phyloP scores from a whole-genome alignment of 2,329 filamentous ascomycete species.

The Exophiala aquamarina region DNA sequence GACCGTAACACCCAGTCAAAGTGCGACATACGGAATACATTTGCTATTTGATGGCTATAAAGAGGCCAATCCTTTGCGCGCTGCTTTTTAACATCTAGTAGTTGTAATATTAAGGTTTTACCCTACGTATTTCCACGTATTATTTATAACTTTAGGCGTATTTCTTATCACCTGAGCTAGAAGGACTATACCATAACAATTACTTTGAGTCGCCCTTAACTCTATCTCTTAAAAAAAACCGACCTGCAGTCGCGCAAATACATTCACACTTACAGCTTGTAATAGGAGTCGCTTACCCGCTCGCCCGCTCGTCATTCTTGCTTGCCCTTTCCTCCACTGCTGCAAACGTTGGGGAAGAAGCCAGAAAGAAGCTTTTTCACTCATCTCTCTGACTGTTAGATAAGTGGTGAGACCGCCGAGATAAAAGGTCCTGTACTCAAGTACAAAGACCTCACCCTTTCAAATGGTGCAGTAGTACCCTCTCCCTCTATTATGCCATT shows the following conservation, averaged over 20 bases:
- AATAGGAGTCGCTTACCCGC: neutral
- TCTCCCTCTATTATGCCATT: too few species aligned
- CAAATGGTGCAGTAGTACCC: too few species aligned
- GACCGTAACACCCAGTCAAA: neutral
- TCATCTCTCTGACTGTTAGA: neutral
- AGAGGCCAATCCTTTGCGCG: neutral
- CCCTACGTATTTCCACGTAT: neutral
- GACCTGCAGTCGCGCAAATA: neutral
- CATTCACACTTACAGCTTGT: neutral
- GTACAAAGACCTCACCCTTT: too few species aligned
- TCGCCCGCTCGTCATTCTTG: neutral
- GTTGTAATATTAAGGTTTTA: neutral
- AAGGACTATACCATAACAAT: conserved; percentile 1
- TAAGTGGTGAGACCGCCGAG: neutral
- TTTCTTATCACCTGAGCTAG: neutral
- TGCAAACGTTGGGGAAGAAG: neutral
- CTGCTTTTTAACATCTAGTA: neutral
- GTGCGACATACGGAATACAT: neutral
- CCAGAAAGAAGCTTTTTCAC: neutral
- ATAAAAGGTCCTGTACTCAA: too few species aligned
- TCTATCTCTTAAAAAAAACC: neutral
- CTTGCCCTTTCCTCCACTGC: neutral
- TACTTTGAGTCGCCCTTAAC: neutral
- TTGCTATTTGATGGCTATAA: neutral
- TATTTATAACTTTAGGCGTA: neutral